Evolutionary conservation across 2,329 filamentous ascomycete genomes (phyloP), one percentile per base, ranked within the genome.

Genomic region (Ophiobolus disseminans): DNA sequence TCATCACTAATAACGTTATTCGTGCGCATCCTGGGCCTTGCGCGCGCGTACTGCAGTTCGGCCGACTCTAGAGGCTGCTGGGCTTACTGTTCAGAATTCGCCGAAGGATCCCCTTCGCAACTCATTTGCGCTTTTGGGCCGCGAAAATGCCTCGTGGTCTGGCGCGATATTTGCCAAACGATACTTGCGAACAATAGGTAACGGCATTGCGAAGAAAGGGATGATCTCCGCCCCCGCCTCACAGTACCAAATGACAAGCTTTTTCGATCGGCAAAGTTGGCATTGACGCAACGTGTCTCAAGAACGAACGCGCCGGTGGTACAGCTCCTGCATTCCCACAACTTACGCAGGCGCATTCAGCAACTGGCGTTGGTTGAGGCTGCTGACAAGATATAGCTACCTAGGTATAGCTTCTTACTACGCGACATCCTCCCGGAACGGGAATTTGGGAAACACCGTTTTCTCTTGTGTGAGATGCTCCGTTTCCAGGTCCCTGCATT

Each of bases 1-100:
- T 60, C 54, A 52, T 55, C 51, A 57, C 48, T 53, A 58, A 65
- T 49, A 55, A 52, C 50, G 48, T 57, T 59, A 55, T 57, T 51
- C 32, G 34, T 38, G 42, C 50, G 39, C 13, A 40, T 52, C 37
- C 21, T 41, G 36, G 40, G 37, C 36, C 35, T 39, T 40, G 31
- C 44, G n/a, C 42, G 23, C 23, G 10, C n/a, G n/a, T n/a, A n/a
- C 37, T 45, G 50, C 31, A 34, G 50, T 49, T 67, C 64, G 64
- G 65, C 65, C 65, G 63, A 68, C 47, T 26, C 16, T 28, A 44
- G 35, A 32, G 22, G 13, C 35, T 40, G 16, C 39, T 41, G 45
- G 43, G 50, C 42, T 53, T 40, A 51, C 47, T 47, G 45, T 36
- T 40, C 16, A 36, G 37, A 40, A 42, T 51, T 49, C 48, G 31